Evolutionary conservation across 441 rosid genomes (phyloP).

Genomic region (Brassica hybrid): DNA sequence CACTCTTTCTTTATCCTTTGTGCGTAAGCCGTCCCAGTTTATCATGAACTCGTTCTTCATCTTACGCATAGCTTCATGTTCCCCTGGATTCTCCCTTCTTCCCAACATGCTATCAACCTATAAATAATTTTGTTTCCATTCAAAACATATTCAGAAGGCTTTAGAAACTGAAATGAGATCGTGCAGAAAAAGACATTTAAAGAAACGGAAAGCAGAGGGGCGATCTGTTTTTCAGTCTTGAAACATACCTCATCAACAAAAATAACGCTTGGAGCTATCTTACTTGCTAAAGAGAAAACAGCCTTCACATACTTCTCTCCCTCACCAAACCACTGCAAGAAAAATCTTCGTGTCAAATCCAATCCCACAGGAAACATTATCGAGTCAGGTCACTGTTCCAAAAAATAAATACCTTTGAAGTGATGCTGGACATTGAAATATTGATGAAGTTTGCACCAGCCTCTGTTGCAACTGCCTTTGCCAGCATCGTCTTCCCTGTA

Average conservation of each 20-base stretch:
- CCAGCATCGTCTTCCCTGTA: no score
- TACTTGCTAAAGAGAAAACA: conserved; percentile 88
- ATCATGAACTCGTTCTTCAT: conserved; percentile 99
- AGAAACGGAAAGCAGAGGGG: background rate
- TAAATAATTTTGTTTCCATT: no score
- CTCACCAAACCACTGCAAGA: conserved; percentile 29
- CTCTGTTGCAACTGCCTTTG: no score
- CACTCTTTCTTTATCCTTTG: conserved; percentile 85
- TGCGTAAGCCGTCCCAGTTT: no score
- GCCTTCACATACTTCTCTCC: conserved; percentile 91
- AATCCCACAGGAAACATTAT: background rate
- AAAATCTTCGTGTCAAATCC: conserved; percentile 12
- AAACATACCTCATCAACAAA: conserved; percentile 89
- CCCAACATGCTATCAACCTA: no score
- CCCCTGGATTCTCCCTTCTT: no score
- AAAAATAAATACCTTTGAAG: no score
- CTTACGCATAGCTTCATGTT: conserved; percentile 91
- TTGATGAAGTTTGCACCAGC: no score
- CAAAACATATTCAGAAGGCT: no score
- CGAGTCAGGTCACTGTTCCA: background rate
- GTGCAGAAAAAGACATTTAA: background rate
- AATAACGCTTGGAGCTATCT: conserved; percentile 87
- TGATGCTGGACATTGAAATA: no score
- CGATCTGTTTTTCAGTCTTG: background rate
- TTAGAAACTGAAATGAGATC: background rate